Evolutionary conservation across 352 stramenopile species (phyloP).

Genomic region (Halophytophthora batemanensis): DNA sequence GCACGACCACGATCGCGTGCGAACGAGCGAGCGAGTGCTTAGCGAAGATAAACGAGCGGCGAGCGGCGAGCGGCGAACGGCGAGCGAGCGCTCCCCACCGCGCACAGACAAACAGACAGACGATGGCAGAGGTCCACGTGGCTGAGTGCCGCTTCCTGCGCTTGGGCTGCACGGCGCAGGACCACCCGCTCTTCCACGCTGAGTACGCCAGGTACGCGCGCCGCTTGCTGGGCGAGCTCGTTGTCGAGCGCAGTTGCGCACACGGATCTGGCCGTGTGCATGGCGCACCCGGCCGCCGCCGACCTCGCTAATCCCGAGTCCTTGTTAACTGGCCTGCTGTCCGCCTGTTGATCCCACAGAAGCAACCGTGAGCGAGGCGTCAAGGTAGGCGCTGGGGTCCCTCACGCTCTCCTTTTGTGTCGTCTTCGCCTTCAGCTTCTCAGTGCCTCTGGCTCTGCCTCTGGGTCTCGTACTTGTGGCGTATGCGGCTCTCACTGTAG

Average conservation of each 20-base stretch:
- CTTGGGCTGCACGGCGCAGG: slow-evolving; percentile 21
- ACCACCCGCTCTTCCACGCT: slow-evolving; percentile 29
- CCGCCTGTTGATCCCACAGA: slow-evolving; percentile 4
- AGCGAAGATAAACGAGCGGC: no score
- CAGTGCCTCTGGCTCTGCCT: background rate
- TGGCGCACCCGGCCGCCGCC: background rate
- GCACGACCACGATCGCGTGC: no score
- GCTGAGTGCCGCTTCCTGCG: slow-evolving; percentile 19
- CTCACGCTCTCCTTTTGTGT: background rate
- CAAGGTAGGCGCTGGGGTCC: slow-evolving; percentile 10
- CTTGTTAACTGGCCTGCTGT: background rate
- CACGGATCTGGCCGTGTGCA: background rate
- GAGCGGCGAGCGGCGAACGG: no score
- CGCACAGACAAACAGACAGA: no score
- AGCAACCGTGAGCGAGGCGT: slow-evolving; percentile 22
- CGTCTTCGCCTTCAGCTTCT: background rate
- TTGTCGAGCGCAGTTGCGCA: no score
- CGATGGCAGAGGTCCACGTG: slow-evolving; percentile 1
- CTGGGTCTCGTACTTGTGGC: background rate
- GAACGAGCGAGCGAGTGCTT: no score
- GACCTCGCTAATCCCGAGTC: background rate
- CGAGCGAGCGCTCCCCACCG: no score
- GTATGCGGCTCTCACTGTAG: slow-evolving; percentile 2
- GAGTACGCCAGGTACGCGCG: slow-evolving; percentile 26
- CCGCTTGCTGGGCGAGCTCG: no score